Percentiles rank a stretch among this genome's conserved stretches.
These are phyloP conservation scores for Coffea humblotiana DNA, from an alignment of 305 asterid genomes.

Conservation along the genomic window DNA sequence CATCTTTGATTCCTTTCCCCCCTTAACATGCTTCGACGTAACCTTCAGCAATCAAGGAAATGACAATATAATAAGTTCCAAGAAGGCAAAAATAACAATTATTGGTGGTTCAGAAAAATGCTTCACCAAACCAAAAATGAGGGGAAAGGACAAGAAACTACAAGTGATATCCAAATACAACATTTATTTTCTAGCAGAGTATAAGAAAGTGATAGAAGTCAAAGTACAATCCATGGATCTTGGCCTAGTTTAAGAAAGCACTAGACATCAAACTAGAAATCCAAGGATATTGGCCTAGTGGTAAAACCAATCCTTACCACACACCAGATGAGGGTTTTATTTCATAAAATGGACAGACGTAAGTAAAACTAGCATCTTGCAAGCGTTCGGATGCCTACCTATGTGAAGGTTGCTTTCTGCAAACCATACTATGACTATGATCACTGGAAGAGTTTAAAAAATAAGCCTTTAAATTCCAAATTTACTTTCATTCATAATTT, in stretches of 20 bases:
- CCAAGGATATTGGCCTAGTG: background rate
- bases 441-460: background rate
- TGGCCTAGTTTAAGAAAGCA: background rate
- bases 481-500: background rate
- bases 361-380: background rate
- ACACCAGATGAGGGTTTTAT: background rate
- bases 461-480: background rate
- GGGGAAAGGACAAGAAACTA: background rate
- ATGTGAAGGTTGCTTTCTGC: background rate
- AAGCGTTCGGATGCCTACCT: background rate
- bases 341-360: background rate
- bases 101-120: background rate
- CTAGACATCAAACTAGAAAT: background rate
- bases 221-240: too few relatives aligned
- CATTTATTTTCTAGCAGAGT: background rate
- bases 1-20: conserved; percentile 82
- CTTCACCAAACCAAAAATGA: background rate
- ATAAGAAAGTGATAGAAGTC: too few relatives aligned
- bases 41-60: conserved; percentile 45
- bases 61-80: conserved; percentile 17
- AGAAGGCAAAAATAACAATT: background rate
- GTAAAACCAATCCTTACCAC: background rate
- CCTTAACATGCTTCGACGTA: conserved; percentile 32
- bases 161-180: background rate
- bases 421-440: background rate